These are phyloP conservation scores for Zizania latifolia DNA, from an alignment of 176 grass and related monocot species.

Conservation along the genomic window DNA sequence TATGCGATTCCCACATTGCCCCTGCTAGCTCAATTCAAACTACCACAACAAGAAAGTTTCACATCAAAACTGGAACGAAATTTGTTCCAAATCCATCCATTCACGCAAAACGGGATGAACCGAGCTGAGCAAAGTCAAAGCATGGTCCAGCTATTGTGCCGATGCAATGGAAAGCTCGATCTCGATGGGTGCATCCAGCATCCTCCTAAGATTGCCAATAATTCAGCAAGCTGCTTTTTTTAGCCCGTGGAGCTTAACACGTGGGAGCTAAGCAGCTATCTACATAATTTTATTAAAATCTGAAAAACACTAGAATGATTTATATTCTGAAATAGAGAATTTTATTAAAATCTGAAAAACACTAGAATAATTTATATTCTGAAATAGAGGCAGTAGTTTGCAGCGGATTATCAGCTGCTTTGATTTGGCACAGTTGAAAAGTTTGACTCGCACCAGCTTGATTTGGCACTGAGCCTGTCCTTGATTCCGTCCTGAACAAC, in stretches of 20 bases:
- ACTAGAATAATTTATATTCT: too few relatives aligned
- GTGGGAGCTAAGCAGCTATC: too few relatives aligned
- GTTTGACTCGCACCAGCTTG: neutral
- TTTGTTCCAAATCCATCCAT: too few relatives aligned
- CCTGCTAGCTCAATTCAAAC: slow-evolving; percentile 3
- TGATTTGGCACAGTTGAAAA: neutral
- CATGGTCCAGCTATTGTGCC: neutral
- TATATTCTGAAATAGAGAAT: too few relatives aligned
- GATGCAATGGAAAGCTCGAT: neutral
- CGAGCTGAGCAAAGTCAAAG: neutral
- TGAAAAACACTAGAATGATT: too few relatives aligned
- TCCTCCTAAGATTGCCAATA: neutral
- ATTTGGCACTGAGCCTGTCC: neutral
- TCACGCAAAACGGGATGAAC: neutral
- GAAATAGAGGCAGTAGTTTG: too few relatives aligned
- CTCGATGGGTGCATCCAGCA: neutral
- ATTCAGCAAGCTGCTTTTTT: neutral
- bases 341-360: too few relatives aligned
- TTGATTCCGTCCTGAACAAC: neutral
- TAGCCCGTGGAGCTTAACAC: neutral
- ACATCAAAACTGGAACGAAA: too few relatives aligned
- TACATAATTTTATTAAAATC: too few relatives aligned
- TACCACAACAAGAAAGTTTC: too few relatives aligned
- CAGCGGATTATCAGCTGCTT: neutral
- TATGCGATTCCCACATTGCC: neutral